These are phyloP conservation scores for Hypholoma fasciculare DNA, from an alignment of 768 basidiomycete genomes.

Conservation along the genomic window DNA sequence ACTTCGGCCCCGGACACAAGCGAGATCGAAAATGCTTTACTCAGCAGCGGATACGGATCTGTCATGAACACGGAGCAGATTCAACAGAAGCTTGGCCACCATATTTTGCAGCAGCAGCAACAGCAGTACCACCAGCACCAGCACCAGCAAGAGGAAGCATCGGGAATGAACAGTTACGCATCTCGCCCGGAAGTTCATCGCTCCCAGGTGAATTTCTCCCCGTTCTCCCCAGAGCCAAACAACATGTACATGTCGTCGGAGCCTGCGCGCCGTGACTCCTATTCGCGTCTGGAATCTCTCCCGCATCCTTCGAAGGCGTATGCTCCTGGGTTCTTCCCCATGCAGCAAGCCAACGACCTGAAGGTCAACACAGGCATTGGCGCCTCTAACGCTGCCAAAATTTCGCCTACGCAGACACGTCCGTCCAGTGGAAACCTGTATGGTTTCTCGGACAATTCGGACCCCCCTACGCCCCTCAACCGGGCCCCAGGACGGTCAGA, in stretches of 20 bases:
- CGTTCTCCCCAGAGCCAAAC: slow-evolving; percentile 79
- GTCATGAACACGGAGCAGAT: neutral
- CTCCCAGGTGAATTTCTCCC: slow-evolving; percentile 55
- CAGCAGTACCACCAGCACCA: slow-evolving; percentile 5
- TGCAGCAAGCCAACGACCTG: slow-evolving; percentile 36
- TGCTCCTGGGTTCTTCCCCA: slow-evolving; percentile 49
- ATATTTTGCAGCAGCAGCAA: neutral
- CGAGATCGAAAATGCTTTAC: slow-evolving; percentile 19
- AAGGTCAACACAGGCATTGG: slow-evolving; percentile 25
- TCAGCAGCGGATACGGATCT: slow-evolving; percentile 10
- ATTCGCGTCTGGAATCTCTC: slow-evolving; percentile 39
- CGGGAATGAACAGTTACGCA: slow-evolving; percentile 10
- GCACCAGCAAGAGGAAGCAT: slow-evolving; percentile 9
- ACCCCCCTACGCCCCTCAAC: slow-evolving; percentile 36
- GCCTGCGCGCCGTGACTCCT: slow-evolving; percentile 35
- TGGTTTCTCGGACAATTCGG: slow-evolving; percentile 45
- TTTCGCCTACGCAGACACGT: slow-evolving; percentile 44
- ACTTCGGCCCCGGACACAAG: slow-evolving; percentile 7
- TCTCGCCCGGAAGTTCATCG: slow-evolving; percentile 37
- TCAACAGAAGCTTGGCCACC: neutral
- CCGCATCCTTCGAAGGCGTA: slow-evolving; percentile 52
- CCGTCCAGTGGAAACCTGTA: slow-evolving; percentile 47
- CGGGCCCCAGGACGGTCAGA: slow-evolving; percentile 45
- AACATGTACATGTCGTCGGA: slow-evolving; percentile 33
- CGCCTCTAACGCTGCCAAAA: slow-evolving; percentile 25